phyloP scores from a whole-genome alignment of 768 basidiomycete genomes.

The Russula griseocarnosa region DNA sequence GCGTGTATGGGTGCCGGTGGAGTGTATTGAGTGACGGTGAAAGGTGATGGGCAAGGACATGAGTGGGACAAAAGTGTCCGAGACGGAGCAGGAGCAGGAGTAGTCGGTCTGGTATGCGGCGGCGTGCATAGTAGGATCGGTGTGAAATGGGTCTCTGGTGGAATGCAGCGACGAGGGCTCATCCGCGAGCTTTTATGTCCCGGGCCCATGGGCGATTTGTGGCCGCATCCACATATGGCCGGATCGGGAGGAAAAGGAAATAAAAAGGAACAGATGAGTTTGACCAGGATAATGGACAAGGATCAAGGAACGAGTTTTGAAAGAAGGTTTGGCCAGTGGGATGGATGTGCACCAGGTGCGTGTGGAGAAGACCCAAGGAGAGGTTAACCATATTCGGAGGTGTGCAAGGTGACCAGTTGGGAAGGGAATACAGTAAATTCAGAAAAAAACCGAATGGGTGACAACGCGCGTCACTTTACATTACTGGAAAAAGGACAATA shows the following conservation, averaged over 20 bases:
- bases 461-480: conserved; percentile 6
- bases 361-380: conserved; percentile 11
- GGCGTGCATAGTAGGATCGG: conserved; percentile 2
- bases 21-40: not conserved
- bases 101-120: not conserved
- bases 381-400: conserved; percentile 23
- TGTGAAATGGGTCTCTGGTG: conserved; percentile 12
- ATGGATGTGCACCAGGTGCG: conserved; percentile 11
- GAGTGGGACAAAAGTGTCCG: conserved; percentile 10
- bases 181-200: conserved; percentile 15
- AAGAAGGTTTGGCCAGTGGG: conserved; percentile 14
- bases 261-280: conserved; percentile 6
- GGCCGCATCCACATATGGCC: conserved; percentile 16
- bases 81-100: not conserved
- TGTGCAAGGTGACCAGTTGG: conserved; percentile 9
- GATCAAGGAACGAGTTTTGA: conserved; percentile 22
- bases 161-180: conserved; percentile 10
- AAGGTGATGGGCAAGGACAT: conserved; percentile 28
- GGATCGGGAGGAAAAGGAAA: conserved; percentile 8
- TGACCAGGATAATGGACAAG: conserved; percentile 17
- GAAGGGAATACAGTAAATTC: conserved; percentile 8
- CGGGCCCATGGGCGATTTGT: conserved; percentile 23
- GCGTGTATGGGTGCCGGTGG: conserved; percentile 20
- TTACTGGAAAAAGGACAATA: conserved; percentile 12
- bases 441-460: conserved; percentile 5